Evolutionary conservation across 805 yeast genomes (phyloP).

Genomic region (Spencermartinsiella europaea): DNA sequence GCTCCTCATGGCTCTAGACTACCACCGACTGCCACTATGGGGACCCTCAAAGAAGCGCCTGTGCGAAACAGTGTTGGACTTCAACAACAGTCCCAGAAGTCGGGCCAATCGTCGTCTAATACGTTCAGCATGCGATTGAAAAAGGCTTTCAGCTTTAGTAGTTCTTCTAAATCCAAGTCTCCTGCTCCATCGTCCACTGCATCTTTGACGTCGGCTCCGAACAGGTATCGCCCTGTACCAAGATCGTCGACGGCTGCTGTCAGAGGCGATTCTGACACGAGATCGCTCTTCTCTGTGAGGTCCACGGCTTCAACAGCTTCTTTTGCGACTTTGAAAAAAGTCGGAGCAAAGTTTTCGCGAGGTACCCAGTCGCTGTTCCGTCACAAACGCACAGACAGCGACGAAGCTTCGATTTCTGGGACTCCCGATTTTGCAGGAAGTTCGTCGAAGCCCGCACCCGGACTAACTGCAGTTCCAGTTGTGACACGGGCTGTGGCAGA

Average conservation of each 20-base stretch:
- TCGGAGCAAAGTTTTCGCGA: constrained; percentile 7
- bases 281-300: constrained; percentile 23
- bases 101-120: background rate
- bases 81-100: background rate
- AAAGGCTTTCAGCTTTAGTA: constrained; percentile 21
- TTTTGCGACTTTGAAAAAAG: constrained; percentile 20
- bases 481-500: constrained; percentile 18
- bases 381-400: background rate
- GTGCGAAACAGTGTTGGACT: too few relatives aligned
- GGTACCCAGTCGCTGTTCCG: constrained; percentile 13
- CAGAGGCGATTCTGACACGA: constrained; percentile 15
- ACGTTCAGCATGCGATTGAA: constrained; percentile 16
- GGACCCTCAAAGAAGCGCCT: background rate
- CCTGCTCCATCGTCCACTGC: background rate
- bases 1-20: background rate
- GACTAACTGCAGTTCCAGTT: constrained; percentile 10
- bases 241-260: background rate
- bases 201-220: background rate
- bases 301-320: constrained; percentile 28
- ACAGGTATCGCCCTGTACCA: background rate
- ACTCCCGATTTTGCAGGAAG: background rate
- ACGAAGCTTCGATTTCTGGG: background rate
- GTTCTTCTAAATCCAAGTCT: background rate
- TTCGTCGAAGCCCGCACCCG: background rate
- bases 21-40: constrained; percentile 2